Base-by-base conservation (phyloP, 2,329 filamentous ascomycete genomes). In the Fonsecaea nubica region DNA sequence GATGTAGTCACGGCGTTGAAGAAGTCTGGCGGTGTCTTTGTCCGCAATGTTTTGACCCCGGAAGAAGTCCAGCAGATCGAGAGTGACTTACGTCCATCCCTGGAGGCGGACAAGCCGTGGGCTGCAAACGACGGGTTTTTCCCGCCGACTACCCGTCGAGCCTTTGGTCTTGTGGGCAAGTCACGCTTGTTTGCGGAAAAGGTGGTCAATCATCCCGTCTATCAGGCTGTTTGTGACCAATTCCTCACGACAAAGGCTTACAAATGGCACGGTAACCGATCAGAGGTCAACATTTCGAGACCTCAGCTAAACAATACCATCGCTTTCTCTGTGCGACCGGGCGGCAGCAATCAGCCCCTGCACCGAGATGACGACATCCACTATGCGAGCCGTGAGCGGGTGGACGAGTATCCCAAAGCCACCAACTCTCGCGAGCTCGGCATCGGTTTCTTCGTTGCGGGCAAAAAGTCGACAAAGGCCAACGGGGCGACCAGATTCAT, bases 241-340 rank as follows among this genome's bases (percentile, higher is more conserved):
- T 30, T 71, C 30, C 50, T 71, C 15, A 55, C 56, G 4, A 38
- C 40, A 42, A 62, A 33, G 36, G 4, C 58, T 60, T 68, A 63
- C 62, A 74, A 71, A 10, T 64, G 62, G 25, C 4, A 56, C 6
- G 62, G 62, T 15, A 6, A 64, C 10, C 35, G 45, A 38, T 18
- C 7, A 5, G 25, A 32, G 18, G 15, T 18, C 30, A 36, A 25
- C 13, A 56, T 66, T 3, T 66, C 65, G 8, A 13, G 15, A 8
- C 72, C 72, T 5, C 73, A 75, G 65, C 66, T 75, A 21, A 74
- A 74, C 65, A 75, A 73, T 55, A 74, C 73, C 15, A 69, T 75
- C 35, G 65, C 74, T 10, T 74, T 76, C 58, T 48, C 72, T 72
- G 71, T 73, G 13, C 71, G 71, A 0, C 72, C 72, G 1, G 71